Conservation (phyloP, 2,329 filamentous ascomycete genomes). For the Colletotrichum phormii region DNA sequence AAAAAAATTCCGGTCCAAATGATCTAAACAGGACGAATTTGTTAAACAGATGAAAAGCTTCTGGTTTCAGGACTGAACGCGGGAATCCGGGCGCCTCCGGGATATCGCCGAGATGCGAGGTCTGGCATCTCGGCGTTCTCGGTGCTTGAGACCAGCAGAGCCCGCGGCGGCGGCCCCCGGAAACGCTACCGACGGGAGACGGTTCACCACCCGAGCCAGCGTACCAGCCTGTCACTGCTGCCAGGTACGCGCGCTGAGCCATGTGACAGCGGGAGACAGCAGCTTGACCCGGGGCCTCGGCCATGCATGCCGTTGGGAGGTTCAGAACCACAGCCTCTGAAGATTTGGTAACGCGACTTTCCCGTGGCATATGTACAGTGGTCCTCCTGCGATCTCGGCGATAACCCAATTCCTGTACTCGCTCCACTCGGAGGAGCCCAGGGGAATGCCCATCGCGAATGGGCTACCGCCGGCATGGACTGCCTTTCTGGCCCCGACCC, state of each 20-base stretch:
- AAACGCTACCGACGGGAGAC: background rate
- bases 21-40: background rate
- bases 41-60: background rate
- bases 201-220: constrained; percentile 12
- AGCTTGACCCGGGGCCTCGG: background rate
- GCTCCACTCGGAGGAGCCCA: constrained; percentile 7
- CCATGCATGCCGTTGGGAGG: background rate
- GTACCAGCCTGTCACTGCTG: no score
- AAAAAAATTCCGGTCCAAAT: background rate
- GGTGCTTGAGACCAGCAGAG: constrained; percentile 5
- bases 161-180: constrained; percentile 1
- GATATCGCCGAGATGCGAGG: constrained; percentile 32
- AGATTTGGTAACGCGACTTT: background rate
- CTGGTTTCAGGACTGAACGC: background rate
- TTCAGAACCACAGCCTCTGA: background rate
- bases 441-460: constrained; percentile 8
- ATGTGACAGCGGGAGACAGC: constrained; percentile 24
- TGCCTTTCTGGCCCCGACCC: constrained; percentile 4
- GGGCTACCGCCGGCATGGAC: constrained; percentile 14
- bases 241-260: background rate
- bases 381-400: constrained; percentile 19
- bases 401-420: background rate
- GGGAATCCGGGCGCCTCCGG: constrained; percentile 25
- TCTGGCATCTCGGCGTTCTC: constrained; percentile 18
- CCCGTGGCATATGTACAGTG: background rate